Evolutionary conservation across 208 protist species (phyloP).

Genomic region (Leishmania gerbilli): DNA sequence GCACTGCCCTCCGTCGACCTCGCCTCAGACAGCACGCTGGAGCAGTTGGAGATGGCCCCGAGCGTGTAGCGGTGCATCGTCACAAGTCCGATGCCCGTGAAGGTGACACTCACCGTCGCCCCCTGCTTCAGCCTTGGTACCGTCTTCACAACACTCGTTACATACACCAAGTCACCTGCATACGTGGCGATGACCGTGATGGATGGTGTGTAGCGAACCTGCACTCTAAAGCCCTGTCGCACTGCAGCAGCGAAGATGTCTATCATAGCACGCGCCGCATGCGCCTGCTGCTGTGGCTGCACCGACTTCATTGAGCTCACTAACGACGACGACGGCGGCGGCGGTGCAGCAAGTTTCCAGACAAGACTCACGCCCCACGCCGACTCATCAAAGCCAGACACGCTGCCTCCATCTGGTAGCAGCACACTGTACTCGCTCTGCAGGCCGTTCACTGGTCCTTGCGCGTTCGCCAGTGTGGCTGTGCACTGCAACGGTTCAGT

Average conservation of each 20-base stretch:
- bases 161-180: conserved; percentile 56
- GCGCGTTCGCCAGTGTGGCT: conserved; percentile 41
- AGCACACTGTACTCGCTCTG: conserved; percentile 53
- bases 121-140: conserved; percentile 24
- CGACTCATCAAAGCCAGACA: conserved; percentile 7
- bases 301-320: not conserved
- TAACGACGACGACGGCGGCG: not conserved
- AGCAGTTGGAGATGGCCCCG: conserved; percentile 36
- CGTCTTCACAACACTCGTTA: conserved; percentile 28
- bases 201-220: conserved; percentile 30
- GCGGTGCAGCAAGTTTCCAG: conserved; percentile 37
- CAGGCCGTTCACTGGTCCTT: conserved; percentile 59
- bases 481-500: conserved; percentile 52
- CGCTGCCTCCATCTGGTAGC: conserved; percentile 62
- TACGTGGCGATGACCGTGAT: conserved; percentile 27
- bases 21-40: conserved; percentile 17
- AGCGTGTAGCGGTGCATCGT: conserved; percentile 65
- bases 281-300: not conserved
- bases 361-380: conserved; percentile 29
- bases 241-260: conserved; percentile 9
- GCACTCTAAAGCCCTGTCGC: conserved; percentile 34
- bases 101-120: conserved; percentile 26
- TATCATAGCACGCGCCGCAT: not conserved
- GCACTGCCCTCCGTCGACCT: conserved; percentile 19
- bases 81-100: conserved; percentile 61